These are phyloP conservation scores for Raphanus sativus DNA, from an alignment of 345 rosid genomes.

Conservation along the genomic window DNA sequence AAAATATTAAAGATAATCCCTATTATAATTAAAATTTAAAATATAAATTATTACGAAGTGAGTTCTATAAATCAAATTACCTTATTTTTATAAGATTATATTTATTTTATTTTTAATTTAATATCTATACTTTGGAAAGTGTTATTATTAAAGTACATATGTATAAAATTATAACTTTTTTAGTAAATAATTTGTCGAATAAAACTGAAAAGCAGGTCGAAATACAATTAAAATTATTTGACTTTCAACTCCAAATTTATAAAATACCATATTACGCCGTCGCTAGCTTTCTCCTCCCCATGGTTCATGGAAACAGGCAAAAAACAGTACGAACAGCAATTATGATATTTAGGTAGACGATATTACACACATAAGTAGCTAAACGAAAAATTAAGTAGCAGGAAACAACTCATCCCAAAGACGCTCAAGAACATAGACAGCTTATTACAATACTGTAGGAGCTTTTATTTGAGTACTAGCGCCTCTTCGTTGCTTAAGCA, in stretches of 20 bases:
- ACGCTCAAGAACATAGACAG: conserved; percentile 1
- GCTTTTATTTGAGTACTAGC: conserved; percentile 23
- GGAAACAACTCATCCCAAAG: conserved; percentile 2
- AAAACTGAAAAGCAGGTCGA: too few relatives aligned
- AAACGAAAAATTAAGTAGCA: neutral
- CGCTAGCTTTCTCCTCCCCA: neutral
- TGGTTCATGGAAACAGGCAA: neutral
- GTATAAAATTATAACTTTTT: too few relatives aligned
- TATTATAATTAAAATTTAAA: too few relatives aligned
- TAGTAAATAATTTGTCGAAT: too few relatives aligned
- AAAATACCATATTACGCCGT: neutral
- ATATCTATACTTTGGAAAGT: too few relatives aligned
- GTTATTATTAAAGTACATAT: too few relatives aligned
- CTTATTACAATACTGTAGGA: conserved; percentile 14
- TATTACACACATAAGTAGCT: conserved; percentile 6
- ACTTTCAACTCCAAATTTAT: neutral
- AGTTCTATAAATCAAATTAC: too few relatives aligned
- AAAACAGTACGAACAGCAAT: neutral
- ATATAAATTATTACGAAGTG: too few relatives aligned
- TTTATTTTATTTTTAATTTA: too few relatives aligned
- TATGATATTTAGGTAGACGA: neutral
- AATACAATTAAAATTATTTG: too few relatives aligned
- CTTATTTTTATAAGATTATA: too few relatives aligned
- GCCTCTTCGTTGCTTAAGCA: conserved; percentile 12
- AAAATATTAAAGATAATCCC: too few relatives aligned